These are phyloP conservation scores for Trichoderma atrobrunneum DNA, from an alignment of 2,329 filamentous ascomycete genomes.

Conservation along the genomic window DNA sequence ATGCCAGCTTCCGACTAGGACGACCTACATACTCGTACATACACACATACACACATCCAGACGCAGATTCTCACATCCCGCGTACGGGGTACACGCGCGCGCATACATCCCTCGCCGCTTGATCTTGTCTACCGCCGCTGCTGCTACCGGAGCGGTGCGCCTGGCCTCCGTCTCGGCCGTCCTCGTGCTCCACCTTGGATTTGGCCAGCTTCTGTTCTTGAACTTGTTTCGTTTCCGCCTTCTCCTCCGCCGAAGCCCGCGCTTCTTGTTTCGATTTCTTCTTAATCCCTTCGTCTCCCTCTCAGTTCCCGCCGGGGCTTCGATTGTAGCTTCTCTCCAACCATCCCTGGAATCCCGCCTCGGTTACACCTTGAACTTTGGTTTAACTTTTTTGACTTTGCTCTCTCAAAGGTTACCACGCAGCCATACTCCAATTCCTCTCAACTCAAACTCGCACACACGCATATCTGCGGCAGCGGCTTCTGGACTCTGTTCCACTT, in stretches of 20 bases:
- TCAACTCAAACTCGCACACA: conserved; percentile 1
- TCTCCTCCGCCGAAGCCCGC: conserved; percentile 12
- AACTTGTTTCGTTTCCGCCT: conserved; percentile 18
- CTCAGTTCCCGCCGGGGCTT: conserved; percentile 51
- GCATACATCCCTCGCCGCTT: conserved; percentile 14
- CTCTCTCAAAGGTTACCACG: conserved; percentile 9
- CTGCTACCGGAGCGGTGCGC: conserved; percentile 15
- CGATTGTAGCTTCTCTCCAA: conserved; percentile 46
- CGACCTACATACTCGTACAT: not conserved
- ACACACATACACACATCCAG: conserved; percentile 10
- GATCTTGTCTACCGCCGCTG: conserved; percentile 13
- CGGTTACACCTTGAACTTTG: not conserved
- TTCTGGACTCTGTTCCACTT: conserved; percentile 24
- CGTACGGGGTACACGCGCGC: conserved; percentile 17
- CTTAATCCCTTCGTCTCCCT: conserved; percentile 28
- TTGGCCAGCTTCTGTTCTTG: conserved; percentile 16
- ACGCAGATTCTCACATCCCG: conserved; percentile 12
- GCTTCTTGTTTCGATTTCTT: conserved; percentile 18
- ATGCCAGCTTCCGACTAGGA: conserved; percentile 15
- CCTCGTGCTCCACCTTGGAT: conserved; percentile 15
- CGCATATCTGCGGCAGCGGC: conserved; percentile 13
- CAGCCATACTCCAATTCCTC: conserved; percentile 9
- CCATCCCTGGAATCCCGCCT: conserved; percentile 18
- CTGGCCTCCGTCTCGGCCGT: conserved; percentile 20
- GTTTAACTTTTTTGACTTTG: not conserved